Base-by-base conservation (phyloP, 192 early-diverging fungal species). In the Entomortierella beljakovae region DNA sequence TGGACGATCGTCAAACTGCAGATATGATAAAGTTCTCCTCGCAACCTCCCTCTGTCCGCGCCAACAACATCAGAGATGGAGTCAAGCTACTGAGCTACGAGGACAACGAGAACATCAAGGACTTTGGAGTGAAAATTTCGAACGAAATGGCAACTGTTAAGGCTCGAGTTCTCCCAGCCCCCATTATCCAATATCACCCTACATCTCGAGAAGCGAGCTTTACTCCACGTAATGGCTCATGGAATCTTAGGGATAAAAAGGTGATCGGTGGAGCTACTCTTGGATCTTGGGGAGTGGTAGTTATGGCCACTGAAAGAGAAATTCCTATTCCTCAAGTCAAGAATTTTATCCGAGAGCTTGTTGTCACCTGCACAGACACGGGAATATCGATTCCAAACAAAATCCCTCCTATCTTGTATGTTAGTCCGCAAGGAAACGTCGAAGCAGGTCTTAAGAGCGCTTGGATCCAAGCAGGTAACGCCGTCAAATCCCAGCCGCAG, bases 21-120 rank as follows among this genome's bases (percentile, higher is more conserved):
- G 94, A 97, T 64, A 98, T 98, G 96, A 97, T 99, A 66, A 94
- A 90, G 42, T 95, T 96, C 81, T 95, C 96, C 0, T 92, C 92
- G 62, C 89, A 92, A 80, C 83, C 84, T 26, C 97, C 97, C 1
- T 80, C 84, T 46, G 87, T 91, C 20, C 93, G 96, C 56, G 86
- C 88, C 57, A 85, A 92, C 61, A 92, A 88, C 50, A 98, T 99
- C 65, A 86, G 82, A 9, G 85, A 92, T 29, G 93, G 90, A 18
- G 76, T 95, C 35, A 75, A 82, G 10, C 73, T 92, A 25, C 75
- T 98, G 11, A 70, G 89, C 48, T 90, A 93, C 69, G 73, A 68
- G 64, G 86, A 75, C 64, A 94, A 89, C 80, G 88, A 92, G 3
- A 91, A 92, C 71, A 79, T 96, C 25, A 67, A 87, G 15, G 83